phyloP scores from a whole-genome alignment of 1,284 basidiomycete genomes.

The Hortiboletus rubellus region DNA sequence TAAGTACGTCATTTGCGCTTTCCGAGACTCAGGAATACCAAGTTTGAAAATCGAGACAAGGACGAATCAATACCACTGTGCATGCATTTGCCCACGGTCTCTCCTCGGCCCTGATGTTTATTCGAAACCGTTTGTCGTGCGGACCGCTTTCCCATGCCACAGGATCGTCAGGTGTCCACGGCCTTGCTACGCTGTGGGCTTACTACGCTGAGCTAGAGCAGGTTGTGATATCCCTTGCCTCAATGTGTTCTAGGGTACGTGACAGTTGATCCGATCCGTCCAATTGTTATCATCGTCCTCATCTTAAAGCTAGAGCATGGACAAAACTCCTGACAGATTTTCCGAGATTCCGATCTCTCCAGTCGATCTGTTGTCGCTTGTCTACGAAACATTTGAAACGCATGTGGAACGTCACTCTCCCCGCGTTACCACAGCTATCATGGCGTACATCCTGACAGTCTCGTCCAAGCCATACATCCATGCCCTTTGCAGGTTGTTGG shows the following conservation, averaged over 20 bases:
- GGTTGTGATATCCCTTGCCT: conserved; percentile 49
- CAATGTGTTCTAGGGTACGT: conserved; percentile 58
- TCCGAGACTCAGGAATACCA: neutral
- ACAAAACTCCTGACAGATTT: conserved; percentile 44
- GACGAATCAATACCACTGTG: conserved; percentile 49
- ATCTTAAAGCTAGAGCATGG: conserved; percentile 41
- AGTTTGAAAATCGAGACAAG: conserved; percentile 35
- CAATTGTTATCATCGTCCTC: neutral
- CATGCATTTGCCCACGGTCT: conserved; percentile 68
- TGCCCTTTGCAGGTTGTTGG: conserved; percentile 55
- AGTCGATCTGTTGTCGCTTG: conserved; percentile 51
- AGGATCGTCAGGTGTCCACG: conserved; percentile 17
- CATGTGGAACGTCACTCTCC: conserved; percentile 55
- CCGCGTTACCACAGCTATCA: conserved; percentile 45
- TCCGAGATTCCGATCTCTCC: conserved; percentile 43
- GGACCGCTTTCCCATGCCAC: conserved; percentile 36
- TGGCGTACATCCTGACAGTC: conserved; percentile 63
- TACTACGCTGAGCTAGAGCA: conserved; percentile 54
- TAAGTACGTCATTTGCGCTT: conserved; percentile 25
- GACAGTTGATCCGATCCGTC: neutral
- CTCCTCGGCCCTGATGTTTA: conserved; percentile 51
- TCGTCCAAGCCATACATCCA: conserved; percentile 62
- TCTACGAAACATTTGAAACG: conserved; percentile 51
- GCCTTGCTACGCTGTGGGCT: conserved; percentile 51
- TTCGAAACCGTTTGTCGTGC: conserved; percentile 46